These are phyloP conservation scores for Castanea sativa DNA, from an alignment of 306 rosid species.

Conservation along the genomic window DNA sequence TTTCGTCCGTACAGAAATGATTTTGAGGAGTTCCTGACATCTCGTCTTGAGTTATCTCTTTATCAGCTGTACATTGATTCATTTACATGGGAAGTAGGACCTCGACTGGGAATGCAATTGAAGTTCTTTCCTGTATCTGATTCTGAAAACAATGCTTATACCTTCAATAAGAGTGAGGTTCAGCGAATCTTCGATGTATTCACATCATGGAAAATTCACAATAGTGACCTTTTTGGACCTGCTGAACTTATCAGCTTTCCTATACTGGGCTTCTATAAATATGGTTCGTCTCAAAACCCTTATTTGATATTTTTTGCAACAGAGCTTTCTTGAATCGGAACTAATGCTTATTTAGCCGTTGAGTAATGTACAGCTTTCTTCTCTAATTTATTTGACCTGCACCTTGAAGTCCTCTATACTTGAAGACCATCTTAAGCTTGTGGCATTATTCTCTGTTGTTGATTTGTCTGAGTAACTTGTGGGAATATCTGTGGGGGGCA, in stretches of 20 bases:
- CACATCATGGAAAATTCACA: slow-evolving; percentile 63
- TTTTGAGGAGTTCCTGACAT: slow-evolving; percentile 47
- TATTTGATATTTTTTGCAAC: slow-evolving; percentile 12
- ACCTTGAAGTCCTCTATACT: too few relatives aligned
- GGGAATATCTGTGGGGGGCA: too few relatives aligned
- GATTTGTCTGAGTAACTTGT: too few relatives aligned
- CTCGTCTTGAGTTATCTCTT: slow-evolving; percentile 34
- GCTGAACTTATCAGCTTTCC: slow-evolving; percentile 55
- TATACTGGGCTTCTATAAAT: slow-evolving; percentile 44
- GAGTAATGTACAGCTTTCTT: slow-evolving; percentile 6
- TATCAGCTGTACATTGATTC: slow-evolving; percentile 56
- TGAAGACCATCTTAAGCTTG: too few relatives aligned
- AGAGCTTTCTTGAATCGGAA: not conserved
- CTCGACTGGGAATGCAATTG: slow-evolving; percentile 65
- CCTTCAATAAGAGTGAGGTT: slow-evolving; percentile 57
- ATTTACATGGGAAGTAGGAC: slow-evolving; percentile 58
- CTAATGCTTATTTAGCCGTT: slow-evolving; percentile 8
- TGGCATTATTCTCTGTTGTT: too few relatives aligned
- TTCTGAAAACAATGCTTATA: slow-evolving; percentile 12
- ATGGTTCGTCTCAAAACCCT: slow-evolving; percentile 52
- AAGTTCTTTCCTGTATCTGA: slow-evolving; percentile 61
- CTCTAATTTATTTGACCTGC: not conserved
- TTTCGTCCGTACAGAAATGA: slow-evolving; percentile 42
- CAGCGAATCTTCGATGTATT: slow-evolving; percentile 45
- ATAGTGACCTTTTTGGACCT: slow-evolving; percentile 65